Evolutionary conservation across 257 asterid genomes (phyloP).

Genomic region (Solanum verrucosum): DNA sequence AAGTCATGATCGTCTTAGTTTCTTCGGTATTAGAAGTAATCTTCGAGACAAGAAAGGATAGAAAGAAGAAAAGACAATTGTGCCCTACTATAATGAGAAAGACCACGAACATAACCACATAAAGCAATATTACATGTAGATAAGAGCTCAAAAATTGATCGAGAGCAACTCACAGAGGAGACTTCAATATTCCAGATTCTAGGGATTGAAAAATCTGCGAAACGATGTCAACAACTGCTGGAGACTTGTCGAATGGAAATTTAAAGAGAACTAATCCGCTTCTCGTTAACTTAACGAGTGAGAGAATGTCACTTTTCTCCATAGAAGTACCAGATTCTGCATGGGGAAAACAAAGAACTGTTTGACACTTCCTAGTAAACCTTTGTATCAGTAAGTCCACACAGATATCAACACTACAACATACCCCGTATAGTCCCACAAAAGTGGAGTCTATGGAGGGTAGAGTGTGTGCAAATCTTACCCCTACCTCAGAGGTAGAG

Average conservation of each 20-base stretch:
- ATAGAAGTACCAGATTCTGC: slow-evolving; percentile 10
- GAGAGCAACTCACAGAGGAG: slow-evolving; percentile 27
- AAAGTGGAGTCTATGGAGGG: background rate
- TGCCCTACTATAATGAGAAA: background rate
- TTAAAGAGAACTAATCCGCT: slow-evolving; percentile 35
- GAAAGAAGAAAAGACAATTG: background rate
- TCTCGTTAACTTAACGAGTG: slow-evolving; percentile 37
- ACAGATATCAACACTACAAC: background rate
- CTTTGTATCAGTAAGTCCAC: background rate
- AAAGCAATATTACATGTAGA: background rate
- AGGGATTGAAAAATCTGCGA: slow-evolving; percentile 21
- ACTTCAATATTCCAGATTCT: slow-evolving; percentile 19
- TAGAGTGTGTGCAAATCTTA: background rate
- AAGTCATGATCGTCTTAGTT: background rate
- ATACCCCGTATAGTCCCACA: background rate
- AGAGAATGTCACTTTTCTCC: slow-evolving; percentile 17
- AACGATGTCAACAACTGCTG: slow-evolving; percentile 21
- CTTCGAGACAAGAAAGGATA: background rate
- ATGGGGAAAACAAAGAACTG: background rate
- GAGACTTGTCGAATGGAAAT: slow-evolving; percentile 22
- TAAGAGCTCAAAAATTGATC: background rate
- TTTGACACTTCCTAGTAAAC: background rate
- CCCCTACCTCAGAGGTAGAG: background rate
- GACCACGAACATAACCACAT: background rate
- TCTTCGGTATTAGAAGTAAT: background rate